These are phyloP conservation scores for Datisca glomerata DNA, from an alignment of 306 rosid genomes.

Conservation along the genomic window DNA sequence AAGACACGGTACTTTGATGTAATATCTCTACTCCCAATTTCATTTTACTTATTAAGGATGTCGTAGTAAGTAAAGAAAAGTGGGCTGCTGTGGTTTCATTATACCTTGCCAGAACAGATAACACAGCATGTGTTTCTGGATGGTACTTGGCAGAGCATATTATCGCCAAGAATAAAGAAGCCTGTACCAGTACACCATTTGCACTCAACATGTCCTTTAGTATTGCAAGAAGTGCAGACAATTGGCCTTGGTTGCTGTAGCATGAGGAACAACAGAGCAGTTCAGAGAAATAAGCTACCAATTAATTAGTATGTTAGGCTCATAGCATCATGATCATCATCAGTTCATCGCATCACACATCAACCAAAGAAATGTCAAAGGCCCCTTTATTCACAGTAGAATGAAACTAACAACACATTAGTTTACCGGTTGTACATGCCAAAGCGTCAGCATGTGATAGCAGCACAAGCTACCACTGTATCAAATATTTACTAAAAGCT, in stretches of 20 bases:
- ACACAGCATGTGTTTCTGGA: slow-evolving; percentile 73
- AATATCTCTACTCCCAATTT: too few species aligned
- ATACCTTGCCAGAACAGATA: slow-evolving; percentile 77
- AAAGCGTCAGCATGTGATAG: too few species aligned
- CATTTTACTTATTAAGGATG: too few species aligned
- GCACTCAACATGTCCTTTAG: slow-evolving; percentile 72
- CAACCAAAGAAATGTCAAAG: too few species aligned
- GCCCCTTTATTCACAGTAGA: too few species aligned
- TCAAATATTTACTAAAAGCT: too few species aligned
- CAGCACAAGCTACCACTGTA: too few species aligned
- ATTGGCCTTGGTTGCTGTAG: slow-evolving; percentile 88
- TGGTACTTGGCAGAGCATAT: slow-evolving; percentile 97
- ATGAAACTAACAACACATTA: too few species aligned
- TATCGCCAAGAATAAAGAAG: slow-evolving; percentile 80
- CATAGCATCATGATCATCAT: background rate
- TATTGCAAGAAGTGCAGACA: slow-evolving; percentile 68
- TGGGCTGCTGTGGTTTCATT: background rate
- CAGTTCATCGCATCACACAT: background rate
- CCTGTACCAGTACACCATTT: slow-evolving; percentile 95
- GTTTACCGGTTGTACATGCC: too few species aligned
- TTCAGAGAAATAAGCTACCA: slow-evolving; percentile 9
- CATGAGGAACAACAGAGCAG: slow-evolving; percentile 10
- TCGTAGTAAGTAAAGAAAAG: too few species aligned
- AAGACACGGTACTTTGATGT: too few species aligned
- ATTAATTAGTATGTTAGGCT: slow-evolving; percentile 1